A percentile compares a stretch with the other conserved stretches of the same genome.
Conservation (phyloP, 805 yeast species). For the Saturnispora gosingensis region DNA sequence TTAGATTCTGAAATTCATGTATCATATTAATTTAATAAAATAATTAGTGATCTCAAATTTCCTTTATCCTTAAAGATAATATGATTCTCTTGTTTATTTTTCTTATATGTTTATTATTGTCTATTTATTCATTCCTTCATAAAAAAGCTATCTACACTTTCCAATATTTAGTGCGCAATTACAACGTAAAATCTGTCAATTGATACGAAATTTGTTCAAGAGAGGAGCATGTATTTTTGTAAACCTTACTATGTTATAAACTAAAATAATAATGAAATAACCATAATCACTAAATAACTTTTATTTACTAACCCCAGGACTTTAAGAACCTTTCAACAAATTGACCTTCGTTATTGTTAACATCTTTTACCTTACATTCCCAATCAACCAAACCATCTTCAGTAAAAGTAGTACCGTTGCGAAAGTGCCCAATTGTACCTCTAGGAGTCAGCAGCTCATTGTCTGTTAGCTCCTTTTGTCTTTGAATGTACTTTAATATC, state of each 20-base stretch:
- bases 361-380: conserved; percentile 7
- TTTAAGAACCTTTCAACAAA: conserved; percentile 3
- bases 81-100: background rate
- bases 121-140: background rate
- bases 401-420: conserved; percentile 2
- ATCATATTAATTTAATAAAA: background rate
- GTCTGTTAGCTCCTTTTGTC: conserved; percentile 7
- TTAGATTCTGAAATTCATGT: conserved; percentile 58
- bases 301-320: background rate
- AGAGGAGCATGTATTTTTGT: background rate
- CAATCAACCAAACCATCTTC: conserved; percentile 13
- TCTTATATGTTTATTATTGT: background rate
- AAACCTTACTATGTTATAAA: background rate
- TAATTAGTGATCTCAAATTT: background rate
- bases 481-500: conserved; percentile 22
- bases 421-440: background rate
- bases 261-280: background rate
- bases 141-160: too few species aligned
- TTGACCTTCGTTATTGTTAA: background rate
- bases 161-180: background rate
- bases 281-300: background rate
- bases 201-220: background rate
- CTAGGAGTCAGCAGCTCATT: background rate
- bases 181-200: background rate
- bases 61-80: background rate